Base-by-base conservation (phyloP, 352 stramenopile genomes). In the Phytophthora melonis region DNA sequence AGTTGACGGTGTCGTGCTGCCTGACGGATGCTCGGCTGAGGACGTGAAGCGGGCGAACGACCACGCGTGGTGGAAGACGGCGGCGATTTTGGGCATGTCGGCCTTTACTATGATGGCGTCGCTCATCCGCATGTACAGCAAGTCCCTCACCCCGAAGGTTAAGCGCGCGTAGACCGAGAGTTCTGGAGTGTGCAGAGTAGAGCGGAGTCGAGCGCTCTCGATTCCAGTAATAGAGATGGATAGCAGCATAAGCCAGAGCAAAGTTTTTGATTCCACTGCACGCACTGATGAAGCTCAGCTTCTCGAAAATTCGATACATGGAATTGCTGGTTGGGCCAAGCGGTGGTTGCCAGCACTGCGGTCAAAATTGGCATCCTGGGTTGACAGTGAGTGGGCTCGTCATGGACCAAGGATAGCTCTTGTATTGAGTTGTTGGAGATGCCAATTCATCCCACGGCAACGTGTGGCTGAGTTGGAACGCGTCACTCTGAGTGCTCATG, bases 81-180 rank as follows among this genome's bases (percentile, higher is more conserved):
- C 63, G 32, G 73, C 83, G 18, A 82, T 93, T 55, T 52, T 93
- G 19, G 86, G 76, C 10, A 77, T 88, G 39, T 79, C 89, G 39
- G 77, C 63, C 0, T 91, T 88, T 61, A 91, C 83, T n/a, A 84
- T 92, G 65, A 9, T 85, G 6, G 86, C 86, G 39, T 91, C 86
- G 23, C 54, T 82, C 21, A 72, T 93, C 47, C 88, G 88, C 50
- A 83, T 93, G 66, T 93, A 91, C 76, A 80, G 63, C 49, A 88
- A 86, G 54, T 75, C 86, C 36, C 70, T 95, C 54, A 76, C 75
- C n/a, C 58, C 81, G 59, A 93, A 94, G 73, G 60, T 81, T 21
- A 93, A 95, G 64, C 83, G 86, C 8, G 73, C 73, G n/a, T 90
- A 87, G 55, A 67, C 10, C 9, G 47, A 63, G 36, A 18, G 43